Percentiles rank a stretch among this genome's conserved stretches.
phyloP scores from a whole-genome alignment of 2,329 filamentous ascomycete species.

The Hyphodiscus sp. region DNA sequence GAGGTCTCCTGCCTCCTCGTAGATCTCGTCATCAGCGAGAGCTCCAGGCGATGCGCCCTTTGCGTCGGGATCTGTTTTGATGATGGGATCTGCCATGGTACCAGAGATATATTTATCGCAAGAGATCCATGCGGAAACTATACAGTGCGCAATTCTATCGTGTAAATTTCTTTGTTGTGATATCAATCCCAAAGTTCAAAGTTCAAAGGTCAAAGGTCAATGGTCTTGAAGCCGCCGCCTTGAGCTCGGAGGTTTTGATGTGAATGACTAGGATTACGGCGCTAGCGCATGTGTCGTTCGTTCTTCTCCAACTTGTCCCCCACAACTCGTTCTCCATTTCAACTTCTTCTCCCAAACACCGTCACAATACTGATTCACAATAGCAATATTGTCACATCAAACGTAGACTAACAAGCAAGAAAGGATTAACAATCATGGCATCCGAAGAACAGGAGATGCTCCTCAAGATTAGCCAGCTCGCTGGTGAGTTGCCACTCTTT shows the following conservation, averaged over 20 bases:
- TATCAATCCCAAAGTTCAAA: not conserved
- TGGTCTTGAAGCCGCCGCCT: not conserved
- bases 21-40: constrained; percentile 59
- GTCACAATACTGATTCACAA: constrained; percentile 1
- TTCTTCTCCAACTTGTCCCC: not conserved
- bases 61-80: constrained; percentile 46
- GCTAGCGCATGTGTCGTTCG: constrained; percentile 1
- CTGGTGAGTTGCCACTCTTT: constrained; percentile 45
- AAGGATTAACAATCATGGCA: constrained; percentile 32
- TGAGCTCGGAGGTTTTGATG: too few relatives aligned
- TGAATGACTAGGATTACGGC: not conserved
- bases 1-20: constrained; percentile 60
- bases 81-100: constrained; percentile 29
- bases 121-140: constrained; percentile 13
- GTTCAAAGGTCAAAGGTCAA: not conserved
- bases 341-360: not conserved
- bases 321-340: not conserved
- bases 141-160: not conserved
- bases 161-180: constrained; percentile 9
- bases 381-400: not conserved
- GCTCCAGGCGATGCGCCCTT: constrained; percentile 36
- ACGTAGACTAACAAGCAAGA: constrained; percentile 20
- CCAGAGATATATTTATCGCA: constrained; percentile 11
- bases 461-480: constrained; percentile 48
- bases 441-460: constrained; percentile 50